Base-by-base conservation (phyloP, 2,329 filamentous ascomycete species). In the Colletotrichum eremochloae region DNA sequence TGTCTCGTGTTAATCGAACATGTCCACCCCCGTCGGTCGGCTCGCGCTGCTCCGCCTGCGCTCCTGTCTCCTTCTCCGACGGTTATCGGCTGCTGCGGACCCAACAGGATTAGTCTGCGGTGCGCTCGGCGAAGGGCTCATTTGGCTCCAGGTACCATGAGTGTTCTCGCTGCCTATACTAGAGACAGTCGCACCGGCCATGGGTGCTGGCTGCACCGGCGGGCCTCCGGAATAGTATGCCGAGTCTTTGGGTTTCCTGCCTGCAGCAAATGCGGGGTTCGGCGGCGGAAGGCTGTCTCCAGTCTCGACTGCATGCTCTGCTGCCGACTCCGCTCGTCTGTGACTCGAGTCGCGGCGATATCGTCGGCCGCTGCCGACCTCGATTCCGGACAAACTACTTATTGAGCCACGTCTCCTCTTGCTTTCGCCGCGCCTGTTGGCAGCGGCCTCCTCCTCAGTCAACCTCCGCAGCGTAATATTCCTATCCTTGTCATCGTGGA, bases 401-500 rank as follows among this genome's bases (percentile, higher is more conserved):
- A 85, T 80, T 12, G 88, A 89, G 55, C 81, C 83, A 63, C 88
- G 82, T 56, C 80, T 79, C 48, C 82, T 78, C 61, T 82, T 79
- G 33, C 53, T 57, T 57, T 80, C 77, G 12, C 81, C 79, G 56
- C 83, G 83, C 15, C 82, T 79, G 5, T 79, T 81, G 40, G 83
- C 83, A 44, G 84, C 82, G 3, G 87, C 84, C 78, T 92, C 90
- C 73, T 90, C 87, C 36, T 91, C 89, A 0, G 90, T 91, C 33
- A 92, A 81, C 46, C 88, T 84, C 48, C 90, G 86, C 53, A 92
- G 81, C 18, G 90, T 92, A 68, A 92, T 86, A 74, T 90, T 90
- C 73, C 87, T 84, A 71, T 90, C 87, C 42, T 85, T 85, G 75
- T 92, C 89, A 74, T 90, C 87, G 74, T 90, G 87, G 58, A 91